Evolutionary conservation across 2,329 filamentous ascomycete genomes (phyloP).

Genomic region (Arthroderma sp.): DNA sequence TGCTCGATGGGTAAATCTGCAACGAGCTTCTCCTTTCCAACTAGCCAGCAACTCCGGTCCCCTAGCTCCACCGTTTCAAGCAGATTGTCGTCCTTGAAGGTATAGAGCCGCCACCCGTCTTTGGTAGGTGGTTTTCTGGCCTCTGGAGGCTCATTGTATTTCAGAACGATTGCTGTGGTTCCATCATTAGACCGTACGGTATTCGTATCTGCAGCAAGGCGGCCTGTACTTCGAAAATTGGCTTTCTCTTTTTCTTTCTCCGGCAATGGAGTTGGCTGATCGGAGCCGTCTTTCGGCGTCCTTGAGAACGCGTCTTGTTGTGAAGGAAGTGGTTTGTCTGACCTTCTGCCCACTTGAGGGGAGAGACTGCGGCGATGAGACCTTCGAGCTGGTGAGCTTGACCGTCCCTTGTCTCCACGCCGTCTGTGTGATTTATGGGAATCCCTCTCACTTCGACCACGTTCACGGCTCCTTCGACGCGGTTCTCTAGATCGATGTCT

Average conservation of each 20-base stretch:
- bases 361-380: conserved; percentile 18
- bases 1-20: conserved; percentile 79
- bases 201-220: conserved; percentile 81
- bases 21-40: conserved; percentile 68
- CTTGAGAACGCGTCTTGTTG: conserved; percentile 34
- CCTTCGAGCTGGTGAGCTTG: conserved; percentile 3
- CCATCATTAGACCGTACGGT: conserved; percentile 51
- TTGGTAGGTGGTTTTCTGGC: conserved; percentile 72
- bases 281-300: conserved; percentile 20
- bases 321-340: conserved; percentile 33
- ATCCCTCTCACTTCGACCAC: conserved; percentile 18
- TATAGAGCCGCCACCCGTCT: conserved; percentile 76
- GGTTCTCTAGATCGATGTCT: conserved; percentile 21
- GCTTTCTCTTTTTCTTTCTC: conserved; percentile 64
- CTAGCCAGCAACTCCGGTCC: conserved; percentile 73
- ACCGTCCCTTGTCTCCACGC: background rate
- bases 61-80: conserved; percentile 70
- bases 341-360: conserved; percentile 23
- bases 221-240: conserved; percentile 69
- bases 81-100: conserved; percentile 75
- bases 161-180: conserved; percentile 59
- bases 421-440: conserved; percentile 15
- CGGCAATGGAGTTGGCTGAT: conserved; percentile 22
- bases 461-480: conserved; percentile 20
- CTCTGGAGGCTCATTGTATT: conserved; percentile 92